Conservation (phyloP, 2,329 filamentous ascomycete species). For the Pseudofabraea citricarpa region DNA sequence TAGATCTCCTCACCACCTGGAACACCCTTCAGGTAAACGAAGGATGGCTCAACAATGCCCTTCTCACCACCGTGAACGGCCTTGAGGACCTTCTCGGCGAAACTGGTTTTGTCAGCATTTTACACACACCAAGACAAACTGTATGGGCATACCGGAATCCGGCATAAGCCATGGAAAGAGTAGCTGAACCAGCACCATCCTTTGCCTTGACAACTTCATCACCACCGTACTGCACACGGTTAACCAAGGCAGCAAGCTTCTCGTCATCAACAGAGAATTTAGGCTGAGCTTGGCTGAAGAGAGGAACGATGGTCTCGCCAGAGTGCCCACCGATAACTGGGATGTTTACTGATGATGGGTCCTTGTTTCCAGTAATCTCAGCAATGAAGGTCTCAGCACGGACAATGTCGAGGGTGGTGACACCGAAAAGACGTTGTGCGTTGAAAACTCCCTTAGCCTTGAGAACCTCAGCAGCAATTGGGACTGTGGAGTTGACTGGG, state of each 20-base stretch:
- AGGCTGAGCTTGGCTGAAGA: constrained; percentile 89
- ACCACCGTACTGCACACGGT: constrained; percentile 97
- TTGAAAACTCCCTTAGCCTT: constrained; percentile 93
- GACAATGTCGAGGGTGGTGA: constrained; percentile 97
- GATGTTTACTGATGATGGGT: constrained; percentile 77
- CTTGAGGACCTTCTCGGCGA: constrained; percentile 90
- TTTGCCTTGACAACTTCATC: constrained; percentile 96
- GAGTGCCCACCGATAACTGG: constrained; percentile 97
- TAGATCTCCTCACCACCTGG: constrained; percentile 80
- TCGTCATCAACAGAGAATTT: constrained; percentile 76
- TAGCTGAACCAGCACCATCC: constrained; percentile 85
- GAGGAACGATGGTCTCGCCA: constrained; percentile 94
- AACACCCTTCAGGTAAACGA: constrained; percentile 89
- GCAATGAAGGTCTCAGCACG: constrained; percentile 96
- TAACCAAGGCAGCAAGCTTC: constrained; percentile 84
- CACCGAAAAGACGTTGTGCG: constrained; percentile 92
- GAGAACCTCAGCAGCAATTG: constrained; percentile 94
- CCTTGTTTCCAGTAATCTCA: constrained; percentile 74
- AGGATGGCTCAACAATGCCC: constrained; percentile 91
- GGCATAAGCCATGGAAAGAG: constrained; percentile 91
- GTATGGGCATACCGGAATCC: constrained; percentile 69
- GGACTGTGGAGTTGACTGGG: constrained; percentile 98
- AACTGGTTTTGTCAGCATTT: constrained; percentile 46
- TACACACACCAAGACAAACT: background rate
- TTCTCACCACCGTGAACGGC: constrained; percentile 92